Conservation (phyloP, 169 alveolate genomes). For the Plasmodium knowlesi region DNA sequence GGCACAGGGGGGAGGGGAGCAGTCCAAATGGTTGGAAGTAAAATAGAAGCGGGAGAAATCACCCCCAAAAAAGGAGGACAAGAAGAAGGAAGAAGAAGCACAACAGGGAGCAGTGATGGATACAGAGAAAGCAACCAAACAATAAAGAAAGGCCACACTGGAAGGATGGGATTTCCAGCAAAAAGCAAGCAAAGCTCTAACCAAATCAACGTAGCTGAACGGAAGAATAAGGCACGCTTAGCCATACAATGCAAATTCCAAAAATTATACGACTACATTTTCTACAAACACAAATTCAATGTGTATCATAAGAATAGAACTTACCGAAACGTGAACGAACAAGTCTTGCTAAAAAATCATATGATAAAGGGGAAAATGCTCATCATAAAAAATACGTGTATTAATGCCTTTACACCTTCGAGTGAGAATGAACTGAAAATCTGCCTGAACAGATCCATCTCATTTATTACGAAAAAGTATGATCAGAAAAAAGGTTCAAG, state of each 20-base stretch:
- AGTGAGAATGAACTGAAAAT: conserved; percentile 51
- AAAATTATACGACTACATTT: conserved; percentile 65
- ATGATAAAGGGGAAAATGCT: conserved; percentile 72
- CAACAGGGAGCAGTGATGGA: too few relatives aligned
- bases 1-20: neutral
- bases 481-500: neutral
- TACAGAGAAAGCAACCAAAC: too few relatives aligned
- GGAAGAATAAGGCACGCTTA: neutral
- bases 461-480: conserved; percentile 14
- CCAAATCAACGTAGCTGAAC: neutral
- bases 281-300: conserved; percentile 67
- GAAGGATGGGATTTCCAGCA: neutral
- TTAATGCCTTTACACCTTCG: conserved; percentile 1
- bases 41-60: neutral
- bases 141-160: neutral
- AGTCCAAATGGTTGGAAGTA: neutral
- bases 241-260: conserved; percentile 29
- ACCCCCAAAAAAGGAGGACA: neutral
- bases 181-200: neutral
- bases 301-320: conserved; percentile 59
- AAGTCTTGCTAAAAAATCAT: conserved; percentile 32
- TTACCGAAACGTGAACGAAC: conserved; percentile 32
- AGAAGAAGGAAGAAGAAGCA: neutral
- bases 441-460: conserved; percentile 50
- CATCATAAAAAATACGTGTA: conserved; percentile 39